Evolutionary conservation across 805 yeast species (phyloP).

Genomic region (Wickerhamomyces tratensis): DNA sequence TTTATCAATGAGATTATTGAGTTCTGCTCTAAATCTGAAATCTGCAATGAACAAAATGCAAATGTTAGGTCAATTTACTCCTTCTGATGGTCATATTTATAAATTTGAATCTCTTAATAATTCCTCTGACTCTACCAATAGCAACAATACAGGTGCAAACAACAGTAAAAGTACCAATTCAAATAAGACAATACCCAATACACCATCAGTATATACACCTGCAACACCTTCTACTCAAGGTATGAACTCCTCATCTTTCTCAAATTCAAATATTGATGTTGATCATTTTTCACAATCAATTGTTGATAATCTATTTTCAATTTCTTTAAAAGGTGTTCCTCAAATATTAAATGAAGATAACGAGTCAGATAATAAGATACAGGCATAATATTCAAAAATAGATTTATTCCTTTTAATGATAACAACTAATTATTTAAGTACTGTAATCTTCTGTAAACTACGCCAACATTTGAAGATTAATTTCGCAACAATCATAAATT

Average conservation of each 20-base stretch:
- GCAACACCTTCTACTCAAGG: neutral
- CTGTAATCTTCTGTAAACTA: too few relatives aligned
- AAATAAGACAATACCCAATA: slow-evolving; percentile 3
- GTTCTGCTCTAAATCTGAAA: slow-evolving; percentile 24
- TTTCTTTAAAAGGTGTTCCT: slow-evolving; percentile 13
- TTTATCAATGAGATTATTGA: slow-evolving; percentile 56
- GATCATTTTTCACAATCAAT: slow-evolving; percentile 11
- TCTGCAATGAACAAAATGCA: slow-evolving; percentile 38
- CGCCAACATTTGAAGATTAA: too few relatives aligned
- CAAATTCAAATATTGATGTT: neutral
- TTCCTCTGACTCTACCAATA: neutral
- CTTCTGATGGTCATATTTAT: slow-evolving; percentile 51
- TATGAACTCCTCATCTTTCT: too few relatives aligned
- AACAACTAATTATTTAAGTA: too few relatives aligned
- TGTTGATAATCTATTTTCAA: slow-evolving; percentile 15
- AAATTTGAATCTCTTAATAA: slow-evolving; percentile 11
- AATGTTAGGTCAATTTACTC: slow-evolving; percentile 42
- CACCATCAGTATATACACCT: slow-evolving; percentile 16
- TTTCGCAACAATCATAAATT: too few relatives aligned
- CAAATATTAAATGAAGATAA: slow-evolving; percentile 9
- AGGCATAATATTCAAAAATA: neutral
- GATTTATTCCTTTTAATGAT: too few relatives aligned
- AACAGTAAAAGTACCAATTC: neutral
- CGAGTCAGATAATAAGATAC: neutral
- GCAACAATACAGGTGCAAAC: neutral